Evolutionary conservation across 73 alveolate genomes (phyloP).

Genomic region (Paramecium biaurelia): DNA sequence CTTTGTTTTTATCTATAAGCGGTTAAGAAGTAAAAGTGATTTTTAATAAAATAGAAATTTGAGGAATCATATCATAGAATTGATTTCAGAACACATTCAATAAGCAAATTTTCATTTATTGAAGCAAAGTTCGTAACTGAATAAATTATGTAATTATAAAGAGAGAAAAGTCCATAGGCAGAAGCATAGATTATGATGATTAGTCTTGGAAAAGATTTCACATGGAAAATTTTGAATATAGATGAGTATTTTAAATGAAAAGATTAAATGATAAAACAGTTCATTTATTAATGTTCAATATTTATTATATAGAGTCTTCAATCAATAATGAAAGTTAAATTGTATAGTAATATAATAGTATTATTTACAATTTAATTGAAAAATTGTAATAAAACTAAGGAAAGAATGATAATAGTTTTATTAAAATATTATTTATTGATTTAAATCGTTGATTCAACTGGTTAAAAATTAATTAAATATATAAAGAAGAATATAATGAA

Average conservation of each 20-base stretch:
- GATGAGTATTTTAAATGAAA: not conserved
- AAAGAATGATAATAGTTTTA: not conserved
- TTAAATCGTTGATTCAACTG: not conserved
- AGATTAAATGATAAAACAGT: not conserved
- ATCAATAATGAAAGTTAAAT: not conserved
- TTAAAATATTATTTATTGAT: not conserved
- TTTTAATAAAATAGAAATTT: not conserved
- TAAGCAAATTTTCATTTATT: not conserved
- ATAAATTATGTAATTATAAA: not conserved
- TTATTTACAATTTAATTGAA: not conserved
- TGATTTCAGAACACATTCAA: not conserved
- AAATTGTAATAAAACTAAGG: not conserved
- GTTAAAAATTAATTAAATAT: not conserved
- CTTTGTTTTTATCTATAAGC: not conserved
- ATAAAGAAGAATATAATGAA: not conserved
- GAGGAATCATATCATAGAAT: not conserved
- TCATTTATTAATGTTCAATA: not conserved
- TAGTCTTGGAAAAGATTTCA: not conserved
- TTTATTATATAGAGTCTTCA: not conserved
- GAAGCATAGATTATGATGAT: not conserved
- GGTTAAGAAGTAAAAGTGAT: not conserved
- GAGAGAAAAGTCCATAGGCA: not conserved
- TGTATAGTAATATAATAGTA: not conserved
- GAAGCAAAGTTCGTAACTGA: not conserved
- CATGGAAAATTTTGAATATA: not conserved